A percentile compares a stretch with the other conserved stretches of the same genome.
Evolutionary conservation across 768 basidiomycete species (phyloP).

Genomic region (Chiua virens): DNA sequence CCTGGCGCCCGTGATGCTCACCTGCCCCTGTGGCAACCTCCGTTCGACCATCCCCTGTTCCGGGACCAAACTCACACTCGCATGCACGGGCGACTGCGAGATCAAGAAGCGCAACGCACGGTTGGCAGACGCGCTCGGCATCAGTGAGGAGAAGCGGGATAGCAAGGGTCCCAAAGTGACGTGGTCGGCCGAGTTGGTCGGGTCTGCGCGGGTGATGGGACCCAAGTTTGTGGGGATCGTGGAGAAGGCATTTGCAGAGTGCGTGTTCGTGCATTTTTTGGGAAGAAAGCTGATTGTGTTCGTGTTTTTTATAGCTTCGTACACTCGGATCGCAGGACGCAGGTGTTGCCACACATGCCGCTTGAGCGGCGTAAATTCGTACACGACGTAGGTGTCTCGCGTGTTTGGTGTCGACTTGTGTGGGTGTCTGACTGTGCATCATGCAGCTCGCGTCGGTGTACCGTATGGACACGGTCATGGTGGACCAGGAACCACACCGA

Average conservation of each 20-base stretch:
- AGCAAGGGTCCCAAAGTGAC: slow-evolving; percentile 36
- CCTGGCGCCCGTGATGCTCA: slow-evolving; percentile 58
- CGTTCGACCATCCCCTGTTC: slow-evolving; percentile 76
- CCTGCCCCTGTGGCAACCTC: slow-evolving; percentile 84
- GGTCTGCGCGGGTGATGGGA: slow-evolving; percentile 48
- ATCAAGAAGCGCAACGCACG: slow-evolving; percentile 84
- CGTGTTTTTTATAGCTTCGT: slow-evolving; percentile 48
- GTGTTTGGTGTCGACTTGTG: neutral
- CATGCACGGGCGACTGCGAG: slow-evolving; percentile 82
- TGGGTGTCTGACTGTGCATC: neutral
- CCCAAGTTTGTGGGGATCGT: slow-evolving; percentile 70
- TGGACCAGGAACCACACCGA: slow-evolving; percentile 89
- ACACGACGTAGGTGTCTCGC: slow-evolving; percentile 52
- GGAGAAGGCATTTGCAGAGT: slow-evolving; percentile 84
- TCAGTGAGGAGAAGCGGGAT: slow-evolving; percentile 54
- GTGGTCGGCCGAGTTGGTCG: slow-evolving; percentile 64
- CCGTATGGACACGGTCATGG: slow-evolving; percentile 79
- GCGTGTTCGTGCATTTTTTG: slow-evolving; percentile 31
- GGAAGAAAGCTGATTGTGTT: neutral
- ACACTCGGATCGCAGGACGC: slow-evolving; percentile 60
- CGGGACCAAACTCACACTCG: slow-evolving; percentile 41
- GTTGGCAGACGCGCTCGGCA: slow-evolving; percentile 90
- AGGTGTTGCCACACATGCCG: slow-evolving; percentile 82
- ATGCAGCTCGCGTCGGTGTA: slow-evolving; percentile 72
- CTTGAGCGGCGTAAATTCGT: slow-evolving; percentile 81